These are phyloP conservation scores for Moricandia arvensis DNA, from an alignment of 345 rosid genomes.

Conservation along the genomic window DNA sequence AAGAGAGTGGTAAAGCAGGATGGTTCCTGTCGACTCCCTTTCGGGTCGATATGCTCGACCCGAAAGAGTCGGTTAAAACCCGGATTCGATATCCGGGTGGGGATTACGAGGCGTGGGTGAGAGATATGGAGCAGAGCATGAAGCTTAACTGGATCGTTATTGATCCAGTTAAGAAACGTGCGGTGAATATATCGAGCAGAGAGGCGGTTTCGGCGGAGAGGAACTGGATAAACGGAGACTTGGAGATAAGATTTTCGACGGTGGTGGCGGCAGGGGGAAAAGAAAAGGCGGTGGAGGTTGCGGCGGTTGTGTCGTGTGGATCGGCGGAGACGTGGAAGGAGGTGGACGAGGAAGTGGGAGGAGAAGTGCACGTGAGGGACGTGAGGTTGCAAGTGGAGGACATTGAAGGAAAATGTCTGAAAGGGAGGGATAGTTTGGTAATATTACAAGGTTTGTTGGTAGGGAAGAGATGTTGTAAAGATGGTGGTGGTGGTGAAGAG, in stretches of 20 bases:
- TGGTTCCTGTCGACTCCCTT: slow-evolving; percentile 71
- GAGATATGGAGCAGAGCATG: slow-evolving; percentile 52
- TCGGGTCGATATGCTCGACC: slow-evolving; percentile 56
- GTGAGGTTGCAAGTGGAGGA: slow-evolving; percentile 69
- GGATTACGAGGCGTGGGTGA: slow-evolving; percentile 43
- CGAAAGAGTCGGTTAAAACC: slow-evolving; percentile 46
- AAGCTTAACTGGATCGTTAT: slow-evolving; percentile 65
- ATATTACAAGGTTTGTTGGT: slow-evolving; percentile 50
- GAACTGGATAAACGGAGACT: slow-evolving; percentile 67
- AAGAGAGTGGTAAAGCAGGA: slow-evolving; percentile 32
- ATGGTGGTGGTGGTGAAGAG: too few species aligned
- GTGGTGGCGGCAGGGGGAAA: slow-evolving; percentile 22
- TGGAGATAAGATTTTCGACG: slow-evolving; percentile 50
- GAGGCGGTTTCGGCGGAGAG: slow-evolving; percentile 57
- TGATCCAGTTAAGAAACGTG: slow-evolving; percentile 56
- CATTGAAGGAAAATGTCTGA: slow-evolving; percentile 68
- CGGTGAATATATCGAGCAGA: slow-evolving; percentile 59
- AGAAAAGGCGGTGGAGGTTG: slow-evolving; percentile 4
- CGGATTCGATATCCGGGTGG: slow-evolving; percentile 31
- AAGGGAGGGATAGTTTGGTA: slow-evolving; percentile 68
- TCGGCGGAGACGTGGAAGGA: slow-evolving; percentile 44
- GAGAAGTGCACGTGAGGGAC: slow-evolving; percentile 66
- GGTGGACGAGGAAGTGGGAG: slow-evolving; percentile 65
- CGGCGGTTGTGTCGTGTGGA: slow-evolving; percentile 34
- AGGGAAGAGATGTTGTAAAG: slow-evolving; percentile 43